Percentiles rank a stretch among this genome's conserved stretches.
Conservation (phyloP, 768 basidiomycete genomes). For the Phanerodontia chrysosporium region DNA sequence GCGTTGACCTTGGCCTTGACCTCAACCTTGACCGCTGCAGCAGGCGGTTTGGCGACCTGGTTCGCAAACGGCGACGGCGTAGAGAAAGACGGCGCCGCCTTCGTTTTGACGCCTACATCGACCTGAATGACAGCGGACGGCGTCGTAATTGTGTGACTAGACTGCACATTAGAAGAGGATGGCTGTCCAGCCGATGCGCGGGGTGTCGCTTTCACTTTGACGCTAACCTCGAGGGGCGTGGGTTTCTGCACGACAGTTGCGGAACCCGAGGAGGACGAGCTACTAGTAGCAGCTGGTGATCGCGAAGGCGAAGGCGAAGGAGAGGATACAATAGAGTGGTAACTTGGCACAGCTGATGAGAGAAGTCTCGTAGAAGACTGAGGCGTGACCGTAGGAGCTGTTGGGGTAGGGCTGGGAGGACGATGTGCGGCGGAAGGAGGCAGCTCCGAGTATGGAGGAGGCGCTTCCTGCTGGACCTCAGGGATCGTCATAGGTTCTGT, state of each 20-base stretch:
- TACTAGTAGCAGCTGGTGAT: background rate
- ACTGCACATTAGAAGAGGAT: background rate
- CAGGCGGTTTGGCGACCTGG: background rate
- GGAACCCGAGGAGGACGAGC: background rate
- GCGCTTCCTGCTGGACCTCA: background rate
- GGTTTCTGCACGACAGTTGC: background rate
- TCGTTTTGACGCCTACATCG: background rate
- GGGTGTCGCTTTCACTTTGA: background rate
- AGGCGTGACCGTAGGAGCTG: background rate
- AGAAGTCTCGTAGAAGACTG: background rate
- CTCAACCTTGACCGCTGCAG: background rate
- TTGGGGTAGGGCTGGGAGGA: background rate
- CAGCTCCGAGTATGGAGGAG: background rate
- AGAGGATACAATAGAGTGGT: background rate
- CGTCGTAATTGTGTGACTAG: background rate
- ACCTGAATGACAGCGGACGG: background rate
- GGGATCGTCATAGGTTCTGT: too few species aligned
- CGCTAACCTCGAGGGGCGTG: background rate
- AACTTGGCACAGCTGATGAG: background rate
- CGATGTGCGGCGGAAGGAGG: background rate
- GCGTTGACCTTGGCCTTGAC: background rate
- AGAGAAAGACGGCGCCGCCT: background rate
- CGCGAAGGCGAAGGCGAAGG: too few species aligned
- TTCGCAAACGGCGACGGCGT: background rate
- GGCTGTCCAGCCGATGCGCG: background rate